A percentile compares a stretch with the other conserved stretches of the same genome.
Evolutionary conservation across 1,284 basidiomycete genomes (phyloP).

Genomic region (Ceratobasidium sp.): DNA sequence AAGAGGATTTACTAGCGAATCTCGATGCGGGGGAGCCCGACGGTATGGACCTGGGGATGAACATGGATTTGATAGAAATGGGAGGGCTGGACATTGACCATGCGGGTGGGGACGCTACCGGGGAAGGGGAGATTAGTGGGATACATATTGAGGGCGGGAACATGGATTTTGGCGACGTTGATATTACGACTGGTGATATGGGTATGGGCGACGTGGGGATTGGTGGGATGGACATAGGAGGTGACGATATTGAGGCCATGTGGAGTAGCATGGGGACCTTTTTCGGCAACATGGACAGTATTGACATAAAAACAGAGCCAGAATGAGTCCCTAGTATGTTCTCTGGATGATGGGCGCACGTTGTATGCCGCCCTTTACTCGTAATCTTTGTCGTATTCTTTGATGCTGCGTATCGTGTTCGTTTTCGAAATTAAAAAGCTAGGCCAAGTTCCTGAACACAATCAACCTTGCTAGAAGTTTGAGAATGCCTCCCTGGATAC

Average conservation of each 20-base stretch:
- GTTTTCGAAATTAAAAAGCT: slow-evolving; percentile 9
- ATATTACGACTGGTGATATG: slow-evolving; percentile 12
- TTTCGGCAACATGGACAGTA: slow-evolving; percentile 16
- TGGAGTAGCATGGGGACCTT: slow-evolving; percentile 23
- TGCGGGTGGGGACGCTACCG: not conserved
- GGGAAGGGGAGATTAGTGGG: slow-evolving; percentile 1
- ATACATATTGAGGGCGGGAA: slow-evolving; percentile 21
- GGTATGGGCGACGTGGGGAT: slow-evolving; percentile 13
- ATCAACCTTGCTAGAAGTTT: not conserved
- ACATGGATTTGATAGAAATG: slow-evolving; percentile 39
- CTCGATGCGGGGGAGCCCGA: slow-evolving; percentile 18
- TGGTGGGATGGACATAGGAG: slow-evolving; percentile 20
- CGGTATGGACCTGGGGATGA: slow-evolving; percentile 37
- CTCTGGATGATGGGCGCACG: slow-evolving; percentile 1
- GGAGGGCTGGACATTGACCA: slow-evolving; percentile 29
- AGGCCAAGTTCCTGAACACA: not conserved
- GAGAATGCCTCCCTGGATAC: slow-evolving; percentile 12
- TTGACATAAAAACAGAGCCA: slow-evolving; percentile 39
- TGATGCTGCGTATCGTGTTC: not conserved
- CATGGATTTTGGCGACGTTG: slow-evolving; percentile 27
- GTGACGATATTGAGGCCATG: slow-evolving; percentile 25
- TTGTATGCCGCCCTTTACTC: not conserved
- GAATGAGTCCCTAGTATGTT: slow-evolving; percentile 33
- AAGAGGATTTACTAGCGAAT: slow-evolving; percentile 27
- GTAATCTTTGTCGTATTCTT: slow-evolving; percentile 2